Conservation (phyloP, 371 early-diverging fungal species). For the Capillidium heterosporum region DNA sequence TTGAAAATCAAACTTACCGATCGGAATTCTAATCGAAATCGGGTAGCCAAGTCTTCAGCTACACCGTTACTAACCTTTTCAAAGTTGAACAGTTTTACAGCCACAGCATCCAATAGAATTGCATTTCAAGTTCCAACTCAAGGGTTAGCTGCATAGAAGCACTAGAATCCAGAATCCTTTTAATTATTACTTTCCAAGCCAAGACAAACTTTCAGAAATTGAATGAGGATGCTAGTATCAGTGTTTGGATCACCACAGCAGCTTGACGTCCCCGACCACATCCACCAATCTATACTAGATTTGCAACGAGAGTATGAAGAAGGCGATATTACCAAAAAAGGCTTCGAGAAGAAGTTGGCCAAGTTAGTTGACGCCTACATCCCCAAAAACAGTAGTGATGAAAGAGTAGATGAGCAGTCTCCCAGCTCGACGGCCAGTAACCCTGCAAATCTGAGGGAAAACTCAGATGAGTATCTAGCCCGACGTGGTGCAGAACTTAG, state of each 20-base stretch:
- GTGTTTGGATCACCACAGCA: background rate
- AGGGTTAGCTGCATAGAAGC: too few relatives aligned
- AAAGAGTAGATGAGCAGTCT: background rate
- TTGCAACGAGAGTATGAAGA: constrained; percentile 39
- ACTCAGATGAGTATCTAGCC: background rate
- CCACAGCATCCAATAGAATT: too few relatives aligned
- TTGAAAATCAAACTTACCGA: too few relatives aligned
- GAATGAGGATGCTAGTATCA: constrained; percentile 5
- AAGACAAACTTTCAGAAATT: too few relatives aligned
- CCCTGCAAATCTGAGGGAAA: background rate
- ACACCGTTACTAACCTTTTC: too few relatives aligned
- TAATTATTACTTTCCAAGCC: too few relatives aligned
- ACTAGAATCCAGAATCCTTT: too few relatives aligned
- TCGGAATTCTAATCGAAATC: too few relatives aligned
- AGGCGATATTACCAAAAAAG: constrained; percentile 50
- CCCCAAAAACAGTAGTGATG: background rate
- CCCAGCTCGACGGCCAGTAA: background rate
- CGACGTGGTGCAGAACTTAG: too few relatives aligned
- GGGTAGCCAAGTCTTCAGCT: too few relatives aligned
- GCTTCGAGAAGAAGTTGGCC: constrained; percentile 37
- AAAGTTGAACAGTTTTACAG: too few relatives aligned
- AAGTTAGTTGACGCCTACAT: constrained; percentile 15
- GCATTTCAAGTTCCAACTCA: too few relatives aligned
- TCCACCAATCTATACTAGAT: constrained; percentile 25
- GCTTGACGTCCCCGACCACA: constrained; percentile 14